A percentile compares a stretch with the other conserved stretches of the same genome.
Conservation (phyloP, 23 red algal species). For the Chondrus crispus region DNA sequence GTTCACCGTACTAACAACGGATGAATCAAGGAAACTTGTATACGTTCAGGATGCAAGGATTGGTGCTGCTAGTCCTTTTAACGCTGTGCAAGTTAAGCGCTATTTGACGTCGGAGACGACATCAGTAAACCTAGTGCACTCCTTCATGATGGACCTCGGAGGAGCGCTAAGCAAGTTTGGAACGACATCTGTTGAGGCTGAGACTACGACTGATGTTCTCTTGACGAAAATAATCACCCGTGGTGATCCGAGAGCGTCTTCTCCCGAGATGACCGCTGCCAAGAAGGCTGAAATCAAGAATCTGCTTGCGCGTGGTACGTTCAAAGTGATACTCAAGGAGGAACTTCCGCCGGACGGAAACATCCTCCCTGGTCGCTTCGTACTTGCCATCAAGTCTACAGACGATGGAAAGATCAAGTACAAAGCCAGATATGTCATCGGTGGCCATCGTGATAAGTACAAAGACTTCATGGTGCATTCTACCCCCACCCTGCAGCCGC, state of each 20-base stretch:
- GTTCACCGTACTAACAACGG: neutral
- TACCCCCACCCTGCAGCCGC: neutral
- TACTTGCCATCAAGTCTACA: constrained; percentile 13
- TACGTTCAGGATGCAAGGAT: neutral
- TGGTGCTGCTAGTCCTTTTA: neutral
- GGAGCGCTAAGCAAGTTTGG: neutral
- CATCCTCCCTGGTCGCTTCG: neutral
- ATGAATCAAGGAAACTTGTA: neutral
- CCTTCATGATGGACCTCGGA: neutral
- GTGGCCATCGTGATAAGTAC: neutral
- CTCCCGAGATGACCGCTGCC: neutral
- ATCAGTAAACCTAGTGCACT: neutral
- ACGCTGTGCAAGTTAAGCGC: neutral
- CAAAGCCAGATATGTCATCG: neutral
- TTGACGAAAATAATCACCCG: neutral
- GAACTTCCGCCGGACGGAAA: neutral
- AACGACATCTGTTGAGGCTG: neutral
- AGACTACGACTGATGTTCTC: neutral
- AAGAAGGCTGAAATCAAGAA: neutral
- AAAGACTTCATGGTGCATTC: neutral
- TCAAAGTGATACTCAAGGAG: neutral
- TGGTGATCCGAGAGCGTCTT: neutral
- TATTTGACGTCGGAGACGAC: too few species aligned
- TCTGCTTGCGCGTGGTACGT: neutral
- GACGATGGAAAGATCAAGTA: neutral